phyloP scores from a whole-genome alignment of 345 rosid species.

The Corchorus capsularis region DNA sequence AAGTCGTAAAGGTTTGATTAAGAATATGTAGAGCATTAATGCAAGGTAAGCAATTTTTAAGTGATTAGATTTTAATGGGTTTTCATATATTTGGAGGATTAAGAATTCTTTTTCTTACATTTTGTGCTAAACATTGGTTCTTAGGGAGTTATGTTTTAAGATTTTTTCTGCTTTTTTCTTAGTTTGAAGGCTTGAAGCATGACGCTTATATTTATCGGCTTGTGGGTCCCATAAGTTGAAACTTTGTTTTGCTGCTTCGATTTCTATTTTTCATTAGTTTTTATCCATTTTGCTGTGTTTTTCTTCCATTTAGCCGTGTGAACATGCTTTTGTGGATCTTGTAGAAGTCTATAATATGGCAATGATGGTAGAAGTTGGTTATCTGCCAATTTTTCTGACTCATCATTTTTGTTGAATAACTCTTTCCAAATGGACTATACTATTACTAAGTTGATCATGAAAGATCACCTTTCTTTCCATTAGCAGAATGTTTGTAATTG shows the following conservation, averaged over 20 bases:
- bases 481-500: not conserved
- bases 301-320: not conserved
- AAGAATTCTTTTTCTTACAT: not conserved
- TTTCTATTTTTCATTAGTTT: not conserved
- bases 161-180: no score
- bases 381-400: not conserved
- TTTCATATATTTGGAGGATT: not conserved
- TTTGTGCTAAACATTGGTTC: not conserved
- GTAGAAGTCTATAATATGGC: not conserved
- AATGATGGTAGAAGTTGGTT: not conserved
- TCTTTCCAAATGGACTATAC: no score
- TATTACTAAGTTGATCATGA: not conserved
- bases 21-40: not conserved
- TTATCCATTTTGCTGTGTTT: not conserved
- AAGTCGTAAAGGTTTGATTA: not conserved
- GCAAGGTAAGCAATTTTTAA: not conserved
- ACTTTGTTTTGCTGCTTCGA: not conserved
- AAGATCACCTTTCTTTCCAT: not conserved
- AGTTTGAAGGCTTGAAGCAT: no score
- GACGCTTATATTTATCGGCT: no score
- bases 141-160: not conserved
- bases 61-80: not conserved
- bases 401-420: not conserved
- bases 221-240: no score
- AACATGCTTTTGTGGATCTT: not conserved